Conservation (phyloP, 768 basidiomycete species). For the Lyophyllum decastes region DNA sequence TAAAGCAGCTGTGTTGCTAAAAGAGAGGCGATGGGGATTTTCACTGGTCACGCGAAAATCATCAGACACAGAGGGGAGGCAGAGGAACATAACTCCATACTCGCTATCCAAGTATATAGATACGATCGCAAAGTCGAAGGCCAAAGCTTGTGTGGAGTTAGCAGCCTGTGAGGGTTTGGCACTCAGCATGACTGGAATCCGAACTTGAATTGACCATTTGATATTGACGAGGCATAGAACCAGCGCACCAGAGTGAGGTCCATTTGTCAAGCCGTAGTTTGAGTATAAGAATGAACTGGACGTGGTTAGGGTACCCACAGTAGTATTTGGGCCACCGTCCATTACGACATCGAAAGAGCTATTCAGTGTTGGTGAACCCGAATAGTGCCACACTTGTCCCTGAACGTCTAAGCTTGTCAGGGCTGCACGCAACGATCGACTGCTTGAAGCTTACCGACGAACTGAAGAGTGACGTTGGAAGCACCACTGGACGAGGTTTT, state of each 20-base stretch:
- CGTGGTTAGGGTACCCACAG: not conserved
- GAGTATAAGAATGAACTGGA: conserved; percentile 14
- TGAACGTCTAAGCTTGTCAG: not conserved
- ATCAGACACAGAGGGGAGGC: no score
- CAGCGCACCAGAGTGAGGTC: conserved; percentile 11
- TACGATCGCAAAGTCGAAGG: conserved; percentile 11
- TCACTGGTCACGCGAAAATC: conserved; percentile 8
- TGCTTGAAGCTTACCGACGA: conserved; percentile 11
- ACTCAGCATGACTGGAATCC: conserved; percentile 15
- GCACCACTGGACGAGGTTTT: conserved; percentile 13
- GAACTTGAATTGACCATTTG: not conserved
- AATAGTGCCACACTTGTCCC: conserved; percentile 15
- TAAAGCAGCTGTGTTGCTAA: conserved; percentile 12
- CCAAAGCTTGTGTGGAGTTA: conserved; percentile 10
- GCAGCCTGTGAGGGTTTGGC: conserved; percentile 7
- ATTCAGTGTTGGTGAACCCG: conserved; percentile 13
- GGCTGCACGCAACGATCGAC: not conserved
- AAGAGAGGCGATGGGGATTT: conserved; percentile 17
- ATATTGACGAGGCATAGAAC: not conserved
- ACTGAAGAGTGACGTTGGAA: conserved; percentile 17
- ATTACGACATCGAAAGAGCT: conserved; percentile 17
- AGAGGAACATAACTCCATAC: conserved; percentile 5
- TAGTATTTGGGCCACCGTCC: conserved; percentile 10
- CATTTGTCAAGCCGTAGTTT: conserved; percentile 10
- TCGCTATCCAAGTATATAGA: conserved; percentile 11